A percentile compares a stretch with the other conserved stretches of the same genome.
Evolutionary conservation across 257 asterid species (phyloP).

Genomic region (Schizonepeta tenuifolia): DNA sequence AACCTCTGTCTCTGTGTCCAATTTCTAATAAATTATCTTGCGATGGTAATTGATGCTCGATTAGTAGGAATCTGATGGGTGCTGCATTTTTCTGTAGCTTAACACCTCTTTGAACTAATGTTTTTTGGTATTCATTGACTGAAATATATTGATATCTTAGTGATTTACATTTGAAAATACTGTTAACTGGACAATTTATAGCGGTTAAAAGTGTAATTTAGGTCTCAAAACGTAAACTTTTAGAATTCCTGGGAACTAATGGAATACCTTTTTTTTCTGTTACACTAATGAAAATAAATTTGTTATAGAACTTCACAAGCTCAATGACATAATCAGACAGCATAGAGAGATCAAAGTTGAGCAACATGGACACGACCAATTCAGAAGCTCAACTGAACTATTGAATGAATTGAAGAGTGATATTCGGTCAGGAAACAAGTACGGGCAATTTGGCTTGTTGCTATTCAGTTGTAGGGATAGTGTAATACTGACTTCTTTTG

Average conservation of each 20-base stretch:
- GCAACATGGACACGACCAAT: conserved; percentile 34
- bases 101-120: conserved; percentile 1
- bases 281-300: neutral
- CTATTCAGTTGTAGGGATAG: conserved; percentile 4
- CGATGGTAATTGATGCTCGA: neutral
- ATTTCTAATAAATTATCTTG: neutral
- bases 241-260: conserved; percentile 1
- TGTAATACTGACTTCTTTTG: conserved; percentile 11
- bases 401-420: conserved; percentile 48
- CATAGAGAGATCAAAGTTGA: conserved; percentile 29
- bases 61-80: conserved; percentile 13
- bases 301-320: conserved; percentile 25
- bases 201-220: conserved; percentile 10
- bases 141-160: conserved; percentile 11
- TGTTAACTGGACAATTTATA: conserved; percentile 13
- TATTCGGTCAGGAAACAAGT: conserved; percentile 31
- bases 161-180: conserved; percentile 9
- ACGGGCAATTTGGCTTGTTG: neutral
- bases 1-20: neutral
- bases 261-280: neutral
- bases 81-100: conserved; percentile 22
- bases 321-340: conserved; percentile 23
- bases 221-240: neutral
- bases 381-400: conserved; percentile 46
- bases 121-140: neutral